Conservation (phyloP, 2,329 filamentous ascomycete species). For the Emergomyces orientalis region DNA sequence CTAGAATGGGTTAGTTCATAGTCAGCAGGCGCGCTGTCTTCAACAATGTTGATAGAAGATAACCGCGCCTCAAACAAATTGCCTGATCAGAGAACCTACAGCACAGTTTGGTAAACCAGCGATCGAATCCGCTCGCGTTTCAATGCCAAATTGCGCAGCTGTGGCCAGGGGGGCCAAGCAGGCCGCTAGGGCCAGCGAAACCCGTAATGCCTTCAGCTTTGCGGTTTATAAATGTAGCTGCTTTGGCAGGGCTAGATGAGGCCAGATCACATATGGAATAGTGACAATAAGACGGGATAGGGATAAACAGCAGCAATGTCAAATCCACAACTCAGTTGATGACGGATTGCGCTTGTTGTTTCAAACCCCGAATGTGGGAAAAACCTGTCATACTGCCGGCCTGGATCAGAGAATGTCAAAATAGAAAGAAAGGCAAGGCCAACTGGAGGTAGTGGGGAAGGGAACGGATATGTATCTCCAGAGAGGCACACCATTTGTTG, state of each 20-base stretch:
- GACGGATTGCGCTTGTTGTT: not conserved
- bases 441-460: not conserved
- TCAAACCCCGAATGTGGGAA: not conserved
- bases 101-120: constrained; percentile 1
- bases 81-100: not conserved
- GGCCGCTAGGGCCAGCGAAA: constrained; percentile 2
- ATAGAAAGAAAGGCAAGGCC: not conserved
- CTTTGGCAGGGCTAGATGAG: not conserved
- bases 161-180: not conserved
- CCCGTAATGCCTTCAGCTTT: not conserved
- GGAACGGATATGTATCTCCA: not conserved
- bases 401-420: not conserved
- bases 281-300: not conserved
- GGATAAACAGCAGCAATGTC: not conserved
- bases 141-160: not conserved
- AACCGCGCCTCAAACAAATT: not conserved
- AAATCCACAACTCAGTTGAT: not conserved
- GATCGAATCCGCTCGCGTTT: not conserved
- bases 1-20: not conserved
- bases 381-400: not conserved
- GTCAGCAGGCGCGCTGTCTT: not conserved
- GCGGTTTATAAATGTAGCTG: not conserved
- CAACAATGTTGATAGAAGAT: not conserved
- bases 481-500: not conserved
- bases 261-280: not conserved